These are phyloP conservation scores for Vicia villosa DNA, from an alignment of 306 rosid species.

Conservation along the genomic window DNA sequence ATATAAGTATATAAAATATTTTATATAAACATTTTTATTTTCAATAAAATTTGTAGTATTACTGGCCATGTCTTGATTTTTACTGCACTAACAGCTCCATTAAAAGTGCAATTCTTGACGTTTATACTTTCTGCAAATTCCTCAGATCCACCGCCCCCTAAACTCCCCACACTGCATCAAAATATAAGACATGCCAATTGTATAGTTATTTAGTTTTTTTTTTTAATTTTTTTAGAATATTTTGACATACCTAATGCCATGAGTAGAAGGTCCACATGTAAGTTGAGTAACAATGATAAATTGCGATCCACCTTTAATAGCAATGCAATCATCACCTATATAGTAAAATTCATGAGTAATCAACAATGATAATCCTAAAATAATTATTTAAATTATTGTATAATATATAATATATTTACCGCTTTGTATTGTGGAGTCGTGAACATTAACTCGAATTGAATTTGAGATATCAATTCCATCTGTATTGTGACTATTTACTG, in stretches of 20 bases:
- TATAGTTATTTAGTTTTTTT: too few species aligned
- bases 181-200: neutral
- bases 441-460: too few species aligned
- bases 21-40: neutral
- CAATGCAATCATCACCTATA: slow-evolving; percentile 60
- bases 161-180: slow-evolving; percentile 48
- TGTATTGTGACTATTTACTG: too few species aligned
- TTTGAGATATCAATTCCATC: too few species aligned
- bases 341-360: neutral
- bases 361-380: too few species aligned
- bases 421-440: too few species aligned
- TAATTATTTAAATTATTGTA: too few species aligned
- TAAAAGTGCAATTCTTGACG: slow-evolving; percentile 39
- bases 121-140: slow-evolving; percentile 34
- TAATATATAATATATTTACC: too few species aligned
- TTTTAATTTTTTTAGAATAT: neutral
- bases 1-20: neutral
- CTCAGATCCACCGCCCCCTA: slow-evolving; percentile 25
- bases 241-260: slow-evolving; percentile 58
- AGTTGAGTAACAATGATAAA: slow-evolving; percentile 30
- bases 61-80: slow-evolving; percentile 56
- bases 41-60: slow-evolving; percentile 6
- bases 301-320: slow-evolving; percentile 41
- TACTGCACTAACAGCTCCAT: slow-evolving; percentile 36
- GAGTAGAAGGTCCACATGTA: slow-evolving; percentile 51